A percentile compares a stretch with the other conserved stretches of the same genome.
Evolutionary conservation across 1,284 basidiomycete genomes (phyloP).

Genomic region (Leccinum fallax): DNA sequence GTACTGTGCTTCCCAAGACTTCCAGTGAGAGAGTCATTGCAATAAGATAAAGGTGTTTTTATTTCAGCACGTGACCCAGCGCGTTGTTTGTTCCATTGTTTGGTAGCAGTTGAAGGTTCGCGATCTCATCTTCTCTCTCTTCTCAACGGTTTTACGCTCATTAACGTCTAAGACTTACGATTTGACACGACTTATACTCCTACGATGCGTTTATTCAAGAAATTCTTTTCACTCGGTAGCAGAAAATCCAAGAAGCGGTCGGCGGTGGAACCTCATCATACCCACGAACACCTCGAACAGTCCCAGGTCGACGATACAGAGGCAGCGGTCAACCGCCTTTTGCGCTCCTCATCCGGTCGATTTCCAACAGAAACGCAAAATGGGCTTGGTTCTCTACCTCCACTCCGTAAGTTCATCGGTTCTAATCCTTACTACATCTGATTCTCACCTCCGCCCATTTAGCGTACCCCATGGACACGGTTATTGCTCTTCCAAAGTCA

Average conservation of each 20-base stretch:
- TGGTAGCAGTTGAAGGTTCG: constrained; percentile 47
- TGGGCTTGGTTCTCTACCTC: constrained; percentile 59
- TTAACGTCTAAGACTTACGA: constrained; percentile 35
- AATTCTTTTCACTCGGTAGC: constrained; percentile 67
- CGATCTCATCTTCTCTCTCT: constrained; percentile 10
- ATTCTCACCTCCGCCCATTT: neutral
- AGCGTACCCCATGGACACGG: constrained; percentile 70
- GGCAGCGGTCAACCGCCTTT: constrained; percentile 61
- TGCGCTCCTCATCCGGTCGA: constrained; percentile 72
- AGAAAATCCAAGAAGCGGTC: constrained; percentile 54
- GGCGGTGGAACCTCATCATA: constrained; percentile 18
- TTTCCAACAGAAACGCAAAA: constrained; percentile 56
- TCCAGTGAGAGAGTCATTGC: constrained; percentile 30
- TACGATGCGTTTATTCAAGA: constrained; percentile 70
- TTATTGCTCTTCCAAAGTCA: constrained; percentile 49
- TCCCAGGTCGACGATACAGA: constrained; percentile 48
- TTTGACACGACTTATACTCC: constrained; percentile 23
- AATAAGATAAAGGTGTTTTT: neutral
- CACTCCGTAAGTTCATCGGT: constrained; percentile 57
- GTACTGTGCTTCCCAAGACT: constrained; percentile 50
- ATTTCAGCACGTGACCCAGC: constrained; percentile 24
- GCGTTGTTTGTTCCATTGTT: constrained; percentile 44
- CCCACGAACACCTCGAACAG: constrained; percentile 19
- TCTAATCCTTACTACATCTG: neutral
- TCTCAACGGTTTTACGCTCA: constrained; percentile 29